Conservation (phyloP, 192 early-diverging fungal species). For the Phlyctochytrium bullatum region DNA sequence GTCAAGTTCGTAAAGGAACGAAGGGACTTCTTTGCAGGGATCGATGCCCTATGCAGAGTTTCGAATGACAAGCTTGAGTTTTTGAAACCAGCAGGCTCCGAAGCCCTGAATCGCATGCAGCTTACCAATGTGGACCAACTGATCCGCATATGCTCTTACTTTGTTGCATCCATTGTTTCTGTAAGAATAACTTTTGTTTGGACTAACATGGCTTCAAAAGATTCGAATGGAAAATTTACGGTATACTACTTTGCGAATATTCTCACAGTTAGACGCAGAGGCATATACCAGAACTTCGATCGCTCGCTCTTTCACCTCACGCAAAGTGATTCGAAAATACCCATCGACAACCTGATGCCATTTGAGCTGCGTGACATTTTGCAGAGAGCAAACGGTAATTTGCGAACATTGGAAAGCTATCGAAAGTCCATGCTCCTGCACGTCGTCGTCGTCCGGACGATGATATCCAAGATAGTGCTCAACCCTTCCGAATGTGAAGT, state of each 20-base stretch:
- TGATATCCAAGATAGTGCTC: neutral
- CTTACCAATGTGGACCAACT: neutral
- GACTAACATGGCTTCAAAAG: neutral
- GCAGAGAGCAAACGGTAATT: neutral
- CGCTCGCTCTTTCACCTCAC: neutral
- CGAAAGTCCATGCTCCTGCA: neutral
- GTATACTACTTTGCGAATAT: no score
- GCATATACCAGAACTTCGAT: no score
- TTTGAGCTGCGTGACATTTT: neutral
- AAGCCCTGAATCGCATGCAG: neutral
- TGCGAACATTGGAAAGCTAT: neutral
- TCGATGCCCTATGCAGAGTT: neutral
- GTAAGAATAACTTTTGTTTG: neutral
- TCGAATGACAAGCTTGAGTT: neutral
- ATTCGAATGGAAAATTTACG: no score
- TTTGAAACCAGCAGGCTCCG: neutral
- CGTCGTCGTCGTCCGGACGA: neutral
- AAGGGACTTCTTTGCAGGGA: neutral
- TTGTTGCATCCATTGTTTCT: neutral
- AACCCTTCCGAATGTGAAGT: neutral
- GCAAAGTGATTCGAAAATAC: neutral
- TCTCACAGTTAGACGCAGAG: no score
- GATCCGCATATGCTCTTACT: neutral
- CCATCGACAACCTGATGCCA: neutral
- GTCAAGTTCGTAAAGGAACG: neutral